A percentile compares a stretch with the other conserved stretches of the same genome.
Evolutionary conservation across 371 early-diverging fungal species (phyloP).

Genomic region (Lichtheimia corymbifera): DNA sequence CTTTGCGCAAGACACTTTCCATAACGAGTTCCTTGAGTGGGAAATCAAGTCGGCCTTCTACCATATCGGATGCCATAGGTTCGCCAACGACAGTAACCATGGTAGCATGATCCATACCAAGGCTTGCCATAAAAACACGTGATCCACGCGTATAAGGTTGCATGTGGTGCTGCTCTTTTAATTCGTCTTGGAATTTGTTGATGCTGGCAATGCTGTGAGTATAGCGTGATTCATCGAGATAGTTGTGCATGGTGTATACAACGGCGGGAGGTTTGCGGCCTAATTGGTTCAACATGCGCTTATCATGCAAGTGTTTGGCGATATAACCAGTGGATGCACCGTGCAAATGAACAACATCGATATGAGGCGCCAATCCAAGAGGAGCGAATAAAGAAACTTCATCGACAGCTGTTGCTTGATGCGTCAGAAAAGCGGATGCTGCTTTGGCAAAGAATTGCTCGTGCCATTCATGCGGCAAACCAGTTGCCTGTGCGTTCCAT

Average conservation of each 20-base stretch:
- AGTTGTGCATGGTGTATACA: conserved; percentile 69
- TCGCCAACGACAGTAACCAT: conserved; percentile 63
- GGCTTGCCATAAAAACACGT: conserved; percentile 56
- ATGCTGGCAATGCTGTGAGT: conserved; percentile 54
- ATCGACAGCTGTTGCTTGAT: conserved; percentile 45
- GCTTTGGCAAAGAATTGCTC: conserved; percentile 68
- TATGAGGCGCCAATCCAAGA: conserved; percentile 23
- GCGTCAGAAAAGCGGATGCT: conserved; percentile 52
- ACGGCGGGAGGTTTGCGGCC: conserved; percentile 53
- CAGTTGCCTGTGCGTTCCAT: conserved; percentile 30
- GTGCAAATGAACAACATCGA: conserved; percentile 66
- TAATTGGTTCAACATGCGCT: conserved; percentile 27
- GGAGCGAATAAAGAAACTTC: conserved; percentile 62
- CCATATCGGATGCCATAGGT: conserved; percentile 60
- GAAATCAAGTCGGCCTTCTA: conserved; percentile 60
- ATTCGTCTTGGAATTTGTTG: conserved; percentile 46
- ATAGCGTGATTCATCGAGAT: conserved; percentile 62
- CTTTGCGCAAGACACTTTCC: conserved; percentile 51
- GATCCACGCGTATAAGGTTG: conserved; percentile 49
- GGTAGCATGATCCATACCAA: conserved; percentile 62
- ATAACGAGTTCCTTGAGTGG: conserved; percentile 65
- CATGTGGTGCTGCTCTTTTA: conserved; percentile 1
- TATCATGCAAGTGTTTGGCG: conserved; percentile 44
- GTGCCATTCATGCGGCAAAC: conserved; percentile 65
- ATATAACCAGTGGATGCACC: conserved; percentile 67